A percentile compares a stretch with the other conserved stretches of the same genome.
phyloP scores from a whole-genome alignment of 768 basidiomycete genomes.

The Antrodiella citrinella region DNA sequence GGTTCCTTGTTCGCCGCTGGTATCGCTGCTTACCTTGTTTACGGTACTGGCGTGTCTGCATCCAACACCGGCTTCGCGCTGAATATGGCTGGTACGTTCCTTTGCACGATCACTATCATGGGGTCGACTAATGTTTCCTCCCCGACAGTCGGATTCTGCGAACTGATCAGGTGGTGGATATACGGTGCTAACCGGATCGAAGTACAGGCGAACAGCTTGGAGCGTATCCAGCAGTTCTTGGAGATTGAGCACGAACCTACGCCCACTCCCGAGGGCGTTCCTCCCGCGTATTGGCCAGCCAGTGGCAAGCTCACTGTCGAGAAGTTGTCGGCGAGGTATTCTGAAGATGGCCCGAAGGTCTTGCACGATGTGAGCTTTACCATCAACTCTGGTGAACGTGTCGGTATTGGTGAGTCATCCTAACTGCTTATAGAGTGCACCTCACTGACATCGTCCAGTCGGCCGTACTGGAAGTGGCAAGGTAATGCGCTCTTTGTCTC shows the following conservation, averaged over 20 bases:
- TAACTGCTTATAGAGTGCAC: background rate
- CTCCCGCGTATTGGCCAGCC: slow-evolving; percentile 58
- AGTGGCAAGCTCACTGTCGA: slow-evolving; percentile 44
- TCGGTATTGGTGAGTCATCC: slow-evolving; percentile 39
- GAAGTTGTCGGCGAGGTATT: slow-evolving; percentile 43
- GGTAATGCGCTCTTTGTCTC: slow-evolving; percentile 15
- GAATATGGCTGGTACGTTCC: slow-evolving; percentile 23
- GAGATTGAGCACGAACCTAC: slow-evolving; percentile 46
- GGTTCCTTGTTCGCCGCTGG: slow-evolving; percentile 40
- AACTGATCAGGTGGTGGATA: slow-evolving; percentile 46
- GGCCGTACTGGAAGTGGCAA: slow-evolving; percentile 51
- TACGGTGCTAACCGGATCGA: slow-evolving; percentile 37
- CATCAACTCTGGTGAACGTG: slow-evolving; percentile 46
- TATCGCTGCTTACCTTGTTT: slow-evolving; percentile 49
- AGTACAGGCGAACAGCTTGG: slow-evolving; percentile 34
- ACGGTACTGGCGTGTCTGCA: slow-evolving; percentile 31
- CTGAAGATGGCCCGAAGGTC: slow-evolving; percentile 43
- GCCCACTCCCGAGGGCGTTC: slow-evolving; percentile 30
- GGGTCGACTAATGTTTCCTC: background rate
- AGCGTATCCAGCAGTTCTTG: slow-evolving; percentile 47
- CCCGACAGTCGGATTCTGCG: slow-evolving; percentile 42
- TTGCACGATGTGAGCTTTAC: slow-evolving; percentile 42
- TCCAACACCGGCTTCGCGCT: slow-evolving; percentile 33
- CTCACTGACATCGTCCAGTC: slow-evolving; percentile 24
- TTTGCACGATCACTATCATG: background rate